phyloP scores from a whole-genome alignment of 2,329 filamentous ascomycete species.

The Mycosphaerelloides madeirae region DNA sequence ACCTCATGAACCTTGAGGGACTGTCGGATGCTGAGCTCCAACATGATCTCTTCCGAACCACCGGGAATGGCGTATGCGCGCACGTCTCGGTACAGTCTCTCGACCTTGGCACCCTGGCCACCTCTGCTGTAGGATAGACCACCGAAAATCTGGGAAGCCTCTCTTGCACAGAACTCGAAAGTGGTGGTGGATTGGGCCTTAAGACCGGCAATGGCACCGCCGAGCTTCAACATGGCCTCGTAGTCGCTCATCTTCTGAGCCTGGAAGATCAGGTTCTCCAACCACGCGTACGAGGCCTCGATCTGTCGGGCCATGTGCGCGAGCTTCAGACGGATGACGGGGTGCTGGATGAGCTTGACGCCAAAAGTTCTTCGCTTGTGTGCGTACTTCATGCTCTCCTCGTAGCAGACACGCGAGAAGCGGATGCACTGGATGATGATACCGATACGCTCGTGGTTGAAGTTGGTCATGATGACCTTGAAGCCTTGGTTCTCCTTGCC shows the following conservation, averaged over 20 bases:
- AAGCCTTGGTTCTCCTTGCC: conserved; percentile 98
- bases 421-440: conserved; percentile 97
- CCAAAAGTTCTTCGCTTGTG: conserved; percentile 96
- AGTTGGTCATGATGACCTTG: conserved; percentile 99
- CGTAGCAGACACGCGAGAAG: conserved; percentile 94
- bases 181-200: conserved; percentile 93
- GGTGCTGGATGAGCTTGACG: conserved; percentile 92
- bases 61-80: conserved; percentile 92
- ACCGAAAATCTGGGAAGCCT: conserved; percentile 96
- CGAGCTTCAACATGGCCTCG: conserved; percentile 92
- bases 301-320: conserved; percentile 98
- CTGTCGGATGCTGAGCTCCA: conserved; percentile 92
- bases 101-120: conserved; percentile 91
- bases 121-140: conserved; percentile 88
- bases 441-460: conserved; percentile 98
- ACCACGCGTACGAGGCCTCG: conserved; percentile 94
- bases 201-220: conserved; percentile 85
- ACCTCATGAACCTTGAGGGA: conserved; percentile 81
- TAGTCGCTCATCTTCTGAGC: conserved; percentile 88
- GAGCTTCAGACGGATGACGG: conserved; percentile 79
- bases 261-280: conserved; percentile 92
- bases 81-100: conserved; percentile 91
- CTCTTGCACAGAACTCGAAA: conserved; percentile 95
- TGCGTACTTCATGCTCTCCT: conserved; percentile 93
- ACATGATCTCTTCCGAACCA: conserved; percentile 96